A percentile compares a stretch with the other conserved stretches of the same genome.
Conservation (phyloP, 176 grass and related monocot species). For the Carex kokanica region DNA sequence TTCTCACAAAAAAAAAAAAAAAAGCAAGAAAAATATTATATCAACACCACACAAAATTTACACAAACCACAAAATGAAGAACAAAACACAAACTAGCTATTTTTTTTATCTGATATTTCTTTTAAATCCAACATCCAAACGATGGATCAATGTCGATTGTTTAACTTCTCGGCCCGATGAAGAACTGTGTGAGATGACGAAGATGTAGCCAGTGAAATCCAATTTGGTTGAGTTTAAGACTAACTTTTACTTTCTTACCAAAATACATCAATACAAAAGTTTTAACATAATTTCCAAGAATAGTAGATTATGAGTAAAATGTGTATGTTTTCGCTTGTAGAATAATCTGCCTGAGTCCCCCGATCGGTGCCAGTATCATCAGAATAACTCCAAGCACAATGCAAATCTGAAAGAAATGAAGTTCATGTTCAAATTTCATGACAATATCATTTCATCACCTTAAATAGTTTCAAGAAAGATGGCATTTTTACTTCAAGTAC, state of each 20-base stretch:
- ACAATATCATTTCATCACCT: background rate
- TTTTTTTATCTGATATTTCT: background rate
- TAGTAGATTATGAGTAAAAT: slow-evolving; percentile 35
- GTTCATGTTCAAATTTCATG: background rate
- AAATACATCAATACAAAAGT: background rate
- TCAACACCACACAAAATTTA: background rate
- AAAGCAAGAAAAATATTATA: background rate
- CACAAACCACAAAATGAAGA: background rate
- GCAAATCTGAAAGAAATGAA: slow-evolving; percentile 24
- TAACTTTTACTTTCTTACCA: background rate
- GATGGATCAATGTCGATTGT: background rate
- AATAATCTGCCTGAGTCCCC: slow-evolving; percentile 51
- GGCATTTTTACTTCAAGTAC: background rate
- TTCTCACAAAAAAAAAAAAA: background rate
- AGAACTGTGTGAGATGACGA: background rate
- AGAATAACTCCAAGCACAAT: slow-evolving; percentile 63
- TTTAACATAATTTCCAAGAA: background rate
- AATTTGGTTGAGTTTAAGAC: background rate
- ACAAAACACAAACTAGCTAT: background rate
- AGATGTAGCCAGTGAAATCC: background rate
- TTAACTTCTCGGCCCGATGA: background rate
- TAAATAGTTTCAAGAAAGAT: too few species aligned
- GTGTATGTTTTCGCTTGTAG: slow-evolving; percentile 28
- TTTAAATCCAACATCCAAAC: background rate
- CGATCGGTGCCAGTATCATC: slow-evolving; percentile 58